Percentiles rank a stretch among this genome's conserved stretches.
Evolutionary conservation across 164 flowering plant species (phyloP).

Genomic region (Brasenia schreberi): DNA sequence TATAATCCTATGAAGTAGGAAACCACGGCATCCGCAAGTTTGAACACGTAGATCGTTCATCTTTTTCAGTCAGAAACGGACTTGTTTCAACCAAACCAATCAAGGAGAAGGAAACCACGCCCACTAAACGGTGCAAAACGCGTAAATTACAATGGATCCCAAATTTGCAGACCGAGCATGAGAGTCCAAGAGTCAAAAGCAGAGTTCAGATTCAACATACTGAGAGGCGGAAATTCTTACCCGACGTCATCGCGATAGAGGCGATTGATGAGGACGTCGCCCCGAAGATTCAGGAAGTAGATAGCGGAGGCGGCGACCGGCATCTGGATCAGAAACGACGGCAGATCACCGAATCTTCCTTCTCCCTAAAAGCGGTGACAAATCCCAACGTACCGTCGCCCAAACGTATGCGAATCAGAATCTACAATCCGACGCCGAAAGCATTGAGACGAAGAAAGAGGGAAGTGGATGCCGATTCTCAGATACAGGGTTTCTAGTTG

Average conservation of each 20-base stretch:
- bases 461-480: not conserved
- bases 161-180: too few species aligned
- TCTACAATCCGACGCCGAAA: conserved; percentile 22
- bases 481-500: too few species aligned
- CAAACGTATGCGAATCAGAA: not conserved
- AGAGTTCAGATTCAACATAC: too few species aligned
- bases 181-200: too few species aligned
- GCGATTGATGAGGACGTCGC: conserved; percentile 97
- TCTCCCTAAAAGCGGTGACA: not conserved
- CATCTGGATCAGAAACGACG: conserved; percentile 34
- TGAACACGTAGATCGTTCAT: too few species aligned
- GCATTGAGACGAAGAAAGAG: not conserved
- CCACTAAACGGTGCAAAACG: too few species aligned
- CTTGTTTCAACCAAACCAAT: too few species aligned
- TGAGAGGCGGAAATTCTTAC: conserved; percentile 16
- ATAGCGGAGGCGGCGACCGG: conserved; percentile 99
- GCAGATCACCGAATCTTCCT: conserved; percentile 2
- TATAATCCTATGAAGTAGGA: too few species aligned
- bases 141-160: too few species aligned
- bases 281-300: conserved; percentile 91
- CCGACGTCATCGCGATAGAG: conserved; percentile 98
- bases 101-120: too few species aligned
- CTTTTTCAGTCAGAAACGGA: too few species aligned
- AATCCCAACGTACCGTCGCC: conserved; percentile 1
- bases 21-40: too few species aligned